Percentiles rank a stretch among this genome's conserved stretches.
These are phyloP conservation scores for Alternaria rosae DNA, from an alignment of 2,329 filamentous ascomycete genomes.

Conservation along the genomic window DNA sequence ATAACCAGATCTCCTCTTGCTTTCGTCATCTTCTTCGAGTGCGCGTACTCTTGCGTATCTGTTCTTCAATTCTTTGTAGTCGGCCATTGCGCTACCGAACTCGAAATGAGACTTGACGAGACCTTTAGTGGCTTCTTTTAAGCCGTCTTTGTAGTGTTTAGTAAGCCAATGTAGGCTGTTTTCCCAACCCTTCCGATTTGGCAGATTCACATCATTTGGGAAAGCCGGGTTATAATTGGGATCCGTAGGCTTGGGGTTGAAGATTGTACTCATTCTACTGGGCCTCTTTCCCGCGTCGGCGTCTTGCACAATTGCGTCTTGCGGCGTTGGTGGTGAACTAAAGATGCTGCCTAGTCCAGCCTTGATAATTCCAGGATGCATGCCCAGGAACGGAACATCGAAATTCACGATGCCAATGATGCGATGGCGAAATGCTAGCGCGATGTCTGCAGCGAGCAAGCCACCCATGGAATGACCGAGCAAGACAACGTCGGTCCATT, in stretches of 20 bases:
- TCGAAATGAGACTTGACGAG: slow-evolving; percentile 83
- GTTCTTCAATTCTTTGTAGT: slow-evolving; percentile 72
- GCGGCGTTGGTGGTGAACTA: slow-evolving; percentile 51
- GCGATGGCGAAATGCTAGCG: slow-evolving; percentile 75
- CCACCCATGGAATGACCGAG: slow-evolving; percentile 93
- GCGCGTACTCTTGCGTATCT: slow-evolving; percentile 74
- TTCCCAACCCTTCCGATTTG: slow-evolving; percentile 73
- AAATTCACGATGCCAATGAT: slow-evolving; percentile 83
- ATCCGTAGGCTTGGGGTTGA: slow-evolving; percentile 51
- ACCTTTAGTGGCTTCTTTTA: slow-evolving; percentile 73
- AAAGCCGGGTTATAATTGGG: slow-evolving; percentile 80
- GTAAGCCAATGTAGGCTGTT: slow-evolving; percentile 76
- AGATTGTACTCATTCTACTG: slow-evolving; percentile 47
- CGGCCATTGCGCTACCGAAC: slow-evolving; percentile 81
- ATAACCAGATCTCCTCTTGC: slow-evolving; percentile 39
- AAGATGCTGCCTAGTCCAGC: slow-evolving; percentile 84
- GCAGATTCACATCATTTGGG: slow-evolving; percentile 74
- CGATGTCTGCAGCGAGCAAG: slow-evolving; percentile 79
- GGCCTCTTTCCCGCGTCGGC: slow-evolving; percentile 26
- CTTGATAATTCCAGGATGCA: slow-evolving; percentile 87
- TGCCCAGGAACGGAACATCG: slow-evolving; percentile 85
- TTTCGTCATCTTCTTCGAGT: slow-evolving; percentile 73
- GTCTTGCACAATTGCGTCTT: slow-evolving; percentile 30
- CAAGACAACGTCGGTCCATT: slow-evolving; percentile 78
- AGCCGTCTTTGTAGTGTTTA: slow-evolving; percentile 77